A percentile compares a stretch with the other conserved stretches of the same genome.
phyloP scores from a whole-genome alignment of 1,284 basidiomycete species.

The Cystobasidiaceae sp. region DNA sequence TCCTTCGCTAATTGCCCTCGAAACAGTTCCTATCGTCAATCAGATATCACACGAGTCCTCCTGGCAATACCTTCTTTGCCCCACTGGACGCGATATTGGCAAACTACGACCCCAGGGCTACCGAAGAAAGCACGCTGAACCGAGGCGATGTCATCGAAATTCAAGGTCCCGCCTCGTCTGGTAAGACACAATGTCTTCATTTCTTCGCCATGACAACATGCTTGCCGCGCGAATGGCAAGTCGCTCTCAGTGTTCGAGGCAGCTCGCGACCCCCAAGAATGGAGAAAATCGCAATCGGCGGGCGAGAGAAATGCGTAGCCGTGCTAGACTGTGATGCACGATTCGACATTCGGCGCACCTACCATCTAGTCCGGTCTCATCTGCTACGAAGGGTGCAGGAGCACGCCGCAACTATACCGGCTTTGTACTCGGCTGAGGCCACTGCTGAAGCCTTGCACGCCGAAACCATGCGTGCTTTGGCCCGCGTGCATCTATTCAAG shows the following conservation, averaged over 20 bases:
- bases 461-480: constrained; percentile 51
- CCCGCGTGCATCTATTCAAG: constrained; percentile 60
- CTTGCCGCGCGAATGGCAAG: constrained; percentile 49
- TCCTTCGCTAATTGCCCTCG: not conserved
- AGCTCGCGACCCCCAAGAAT: constrained; percentile 1
- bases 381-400: constrained; percentile 38
- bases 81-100: constrained; percentile 33
- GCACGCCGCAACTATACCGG: constrained; percentile 28
- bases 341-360: constrained; percentile 58
- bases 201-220: constrained; percentile 60
- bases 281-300: constrained; percentile 47
- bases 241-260: constrained; percentile 25
- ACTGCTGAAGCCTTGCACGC: constrained; percentile 33
- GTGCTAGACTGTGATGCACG: constrained; percentile 63
- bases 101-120: constrained; percentile 24
- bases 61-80: constrained; percentile 28
- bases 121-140: constrained; percentile 43
- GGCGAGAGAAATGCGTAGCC: constrained; percentile 60
- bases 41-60: constrained; percentile 25
- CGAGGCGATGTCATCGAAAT: constrained; percentile 65
- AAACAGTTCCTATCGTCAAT: constrained; percentile 28
- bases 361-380: constrained; percentile 52
- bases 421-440: constrained; percentile 18
- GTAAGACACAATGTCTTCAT: constrained; percentile 68
- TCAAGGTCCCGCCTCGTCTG: constrained; percentile 64